Percentiles rank a stretch among this genome's conserved stretches.
These are phyloP conservation scores for Cadophora malorum DNA, from an alignment of 2,329 filamentous ascomycete species.

Conservation along the genomic window DNA sequence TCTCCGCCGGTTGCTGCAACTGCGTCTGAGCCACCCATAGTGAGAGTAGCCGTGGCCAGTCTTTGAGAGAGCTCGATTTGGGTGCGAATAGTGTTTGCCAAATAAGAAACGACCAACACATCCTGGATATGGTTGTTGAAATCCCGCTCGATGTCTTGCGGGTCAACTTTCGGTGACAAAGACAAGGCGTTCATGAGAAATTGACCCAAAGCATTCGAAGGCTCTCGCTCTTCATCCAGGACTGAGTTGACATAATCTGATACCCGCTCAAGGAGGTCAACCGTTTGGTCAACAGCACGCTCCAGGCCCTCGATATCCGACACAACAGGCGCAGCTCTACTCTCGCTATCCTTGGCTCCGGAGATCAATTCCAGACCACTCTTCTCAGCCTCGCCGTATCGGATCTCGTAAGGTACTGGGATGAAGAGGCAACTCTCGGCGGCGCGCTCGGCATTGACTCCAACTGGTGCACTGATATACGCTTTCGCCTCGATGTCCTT, in stretches of 20 bases:
- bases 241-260: constrained; percentile 92
- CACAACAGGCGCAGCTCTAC: constrained; percentile 73
- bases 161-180: constrained; percentile 92
- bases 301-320: constrained; percentile 92
- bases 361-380: constrained; percentile 83
- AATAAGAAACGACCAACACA: constrained; percentile 95
- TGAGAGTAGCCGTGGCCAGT: constrained; percentile 79
- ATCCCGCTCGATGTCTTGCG: constrained; percentile 89
- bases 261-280: constrained; percentile 89
- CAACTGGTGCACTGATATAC: constrained; percentile 95
- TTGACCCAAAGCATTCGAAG: constrained; percentile 90
- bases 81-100: constrained; percentile 97
- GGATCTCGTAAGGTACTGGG: constrained; percentile 92
- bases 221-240: constrained; percentile 89
- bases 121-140: constrained; percentile 99
- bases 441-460: constrained; percentile 91
- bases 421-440: constrained; percentile 98
- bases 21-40: constrained; percentile 57
- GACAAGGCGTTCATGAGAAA: constrained; percentile 94
- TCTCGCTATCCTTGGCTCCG: constrained; percentile 79
- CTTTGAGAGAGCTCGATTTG: constrained; percentile 98
- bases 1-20: constrained; percentile 46
- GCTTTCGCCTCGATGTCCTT: constrained; percentile 88
- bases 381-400: constrained; percentile 82
- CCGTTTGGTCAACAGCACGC: constrained; percentile 83